These are phyloP conservation scores for Pythium plurisporium DNA, from an alignment of 352 stramenopile genomes.

Conservation along the genomic window DNA sequence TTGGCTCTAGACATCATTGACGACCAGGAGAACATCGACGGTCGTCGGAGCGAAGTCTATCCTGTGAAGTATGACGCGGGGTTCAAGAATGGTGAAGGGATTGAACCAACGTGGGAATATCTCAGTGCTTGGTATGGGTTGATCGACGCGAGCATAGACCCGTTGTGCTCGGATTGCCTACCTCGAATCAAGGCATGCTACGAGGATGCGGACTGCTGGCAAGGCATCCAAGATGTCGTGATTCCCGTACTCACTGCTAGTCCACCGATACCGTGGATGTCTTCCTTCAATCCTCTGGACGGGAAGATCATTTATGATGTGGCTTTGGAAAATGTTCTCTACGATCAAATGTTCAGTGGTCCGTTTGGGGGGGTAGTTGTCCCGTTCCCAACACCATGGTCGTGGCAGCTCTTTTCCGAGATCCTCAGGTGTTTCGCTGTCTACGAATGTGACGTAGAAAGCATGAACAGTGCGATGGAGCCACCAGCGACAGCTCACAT, in stretches of 20 bases:
- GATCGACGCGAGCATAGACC: no score
- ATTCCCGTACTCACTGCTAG: not conserved
- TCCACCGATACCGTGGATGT: not conserved
- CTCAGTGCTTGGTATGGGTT: no score
- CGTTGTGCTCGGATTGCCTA: conserved; percentile 5
- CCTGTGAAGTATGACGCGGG: no score
- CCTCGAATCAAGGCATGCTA: conserved; percentile 14
- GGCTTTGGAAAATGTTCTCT: not conserved
- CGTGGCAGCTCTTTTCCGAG: conserved; percentile 5
- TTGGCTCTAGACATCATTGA: no score
- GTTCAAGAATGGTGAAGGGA: no score
- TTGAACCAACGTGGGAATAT: no score
- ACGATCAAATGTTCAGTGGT: not conserved
- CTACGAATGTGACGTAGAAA: conserved; percentile 8
- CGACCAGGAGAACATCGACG: no score
- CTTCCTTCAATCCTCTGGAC: not conserved
- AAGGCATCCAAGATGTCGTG: conserved; percentile 1
- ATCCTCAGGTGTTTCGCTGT: conserved; percentile 6
- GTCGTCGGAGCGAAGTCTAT: no score
- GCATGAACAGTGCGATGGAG: conserved; percentile 8
- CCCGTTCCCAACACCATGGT: not conserved
- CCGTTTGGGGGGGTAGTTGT: not conserved
- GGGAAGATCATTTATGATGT: not conserved
- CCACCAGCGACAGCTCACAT: conserved; percentile 18
- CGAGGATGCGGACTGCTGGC: conserved; percentile 17